Conservation (phyloP, 345 rosid species). For the Microthlaspi erraticum region DNA sequence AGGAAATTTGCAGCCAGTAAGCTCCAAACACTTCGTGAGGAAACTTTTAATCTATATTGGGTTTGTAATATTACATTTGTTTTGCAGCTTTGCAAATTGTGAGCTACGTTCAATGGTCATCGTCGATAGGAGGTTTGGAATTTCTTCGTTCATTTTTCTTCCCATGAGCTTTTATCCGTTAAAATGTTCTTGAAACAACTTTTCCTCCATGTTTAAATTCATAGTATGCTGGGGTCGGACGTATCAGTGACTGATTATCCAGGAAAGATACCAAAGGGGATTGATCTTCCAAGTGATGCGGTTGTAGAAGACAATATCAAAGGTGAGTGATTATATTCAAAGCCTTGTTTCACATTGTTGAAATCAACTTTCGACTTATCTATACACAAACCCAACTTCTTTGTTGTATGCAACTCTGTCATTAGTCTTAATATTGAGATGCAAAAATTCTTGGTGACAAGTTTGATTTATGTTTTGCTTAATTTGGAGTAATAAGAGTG, state of each 20-base stretch:
- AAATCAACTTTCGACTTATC: constrained; percentile 27
- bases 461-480: constrained; percentile 15
- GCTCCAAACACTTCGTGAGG: constrained; percentile 22
- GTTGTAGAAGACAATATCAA: constrained; percentile 41
- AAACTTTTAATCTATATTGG: not conserved
- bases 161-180: not conserved
- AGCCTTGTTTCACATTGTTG: not conserved
- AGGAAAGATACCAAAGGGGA: constrained; percentile 77
- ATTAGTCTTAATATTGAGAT: constrained; percentile 15
- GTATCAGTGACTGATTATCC: constrained; percentile 68
- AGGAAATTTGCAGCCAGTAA: constrained; percentile 81
- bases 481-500: too few species aligned
- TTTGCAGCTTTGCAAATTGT: constrained; percentile 88
- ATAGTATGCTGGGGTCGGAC: constrained; percentile 78
- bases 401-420: constrained; percentile 37
- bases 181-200: not conserved
- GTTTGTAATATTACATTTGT: constrained; percentile 6
- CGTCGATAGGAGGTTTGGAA: constrained; percentile 71
- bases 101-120: constrained; percentile 96
- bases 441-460: constrained; percentile 8
- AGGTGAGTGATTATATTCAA: constrained; percentile 22
- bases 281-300: constrained; percentile 58
- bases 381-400: not conserved
- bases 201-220: not conserved
- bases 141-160: constrained; percentile 5